phyloP scores from a whole-genome alignment of 768 basidiomycete species.

The Pisolithus marmoratus region DNA sequence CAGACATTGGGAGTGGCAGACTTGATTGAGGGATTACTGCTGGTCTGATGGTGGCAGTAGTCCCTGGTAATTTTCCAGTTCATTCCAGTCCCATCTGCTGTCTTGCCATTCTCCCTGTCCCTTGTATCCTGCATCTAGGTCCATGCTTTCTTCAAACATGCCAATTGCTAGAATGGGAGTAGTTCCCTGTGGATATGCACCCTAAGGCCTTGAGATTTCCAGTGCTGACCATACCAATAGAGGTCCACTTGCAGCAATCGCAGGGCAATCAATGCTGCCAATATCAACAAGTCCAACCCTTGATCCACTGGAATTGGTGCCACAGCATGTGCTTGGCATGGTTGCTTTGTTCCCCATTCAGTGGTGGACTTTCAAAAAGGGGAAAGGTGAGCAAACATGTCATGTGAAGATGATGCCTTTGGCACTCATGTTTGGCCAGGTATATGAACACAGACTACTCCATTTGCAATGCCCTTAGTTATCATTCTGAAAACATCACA shows the following conservation, averaged over 20 bases:
- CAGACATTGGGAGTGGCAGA: too few relatives aligned
- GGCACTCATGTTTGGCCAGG: not conserved
- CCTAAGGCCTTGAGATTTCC: not conserved
- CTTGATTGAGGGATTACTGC: too few relatives aligned
- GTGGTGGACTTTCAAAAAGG: conserved; percentile 29
- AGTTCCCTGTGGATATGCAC: too few relatives aligned
- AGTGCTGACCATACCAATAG: conserved; percentile 3
- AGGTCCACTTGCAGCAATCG: conserved; percentile 12
- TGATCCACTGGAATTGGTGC: conserved; percentile 26
- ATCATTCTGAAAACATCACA: too few relatives aligned
- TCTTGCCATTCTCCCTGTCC: too few relatives aligned
- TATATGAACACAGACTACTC: too few relatives aligned
- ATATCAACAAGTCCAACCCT: conserved; percentile 9
- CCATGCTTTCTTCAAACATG: not conserved
- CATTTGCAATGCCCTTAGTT: too few relatives aligned
- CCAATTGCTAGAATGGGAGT: conserved; percentile 3
- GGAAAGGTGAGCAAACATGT: conserved; percentile 16
- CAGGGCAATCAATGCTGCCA: conserved; percentile 14
- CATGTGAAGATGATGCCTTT: too few relatives aligned
- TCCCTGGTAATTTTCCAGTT: too few relatives aligned
- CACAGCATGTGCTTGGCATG: conserved; percentile 26
- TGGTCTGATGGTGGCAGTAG: too few relatives aligned
- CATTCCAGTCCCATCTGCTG: too few relatives aligned
- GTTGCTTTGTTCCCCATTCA: conserved; percentile 24
- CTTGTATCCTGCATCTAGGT: too few relatives aligned